Evolutionary conservation across 2,329 filamentous ascomycete genomes (phyloP).

Genomic region (Bipolaris sorokiniana): DNA sequence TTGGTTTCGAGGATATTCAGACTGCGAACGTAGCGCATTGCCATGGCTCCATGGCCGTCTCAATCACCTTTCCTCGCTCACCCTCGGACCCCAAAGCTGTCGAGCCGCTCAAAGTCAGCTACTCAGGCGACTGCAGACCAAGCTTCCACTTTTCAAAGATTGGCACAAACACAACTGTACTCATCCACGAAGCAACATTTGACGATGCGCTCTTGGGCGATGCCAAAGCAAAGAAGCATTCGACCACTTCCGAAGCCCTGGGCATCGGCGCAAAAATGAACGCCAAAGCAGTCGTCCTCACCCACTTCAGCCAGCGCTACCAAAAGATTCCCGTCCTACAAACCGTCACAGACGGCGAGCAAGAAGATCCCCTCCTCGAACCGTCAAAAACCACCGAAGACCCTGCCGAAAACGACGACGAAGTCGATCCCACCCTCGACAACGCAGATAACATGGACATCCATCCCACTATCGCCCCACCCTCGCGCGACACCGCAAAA

Average conservation of each 20-base stretch:
- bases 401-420: conserved; percentile 26
- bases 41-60: conserved; percentile 74
- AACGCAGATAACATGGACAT: conserved; percentile 34
- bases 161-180: conserved; percentile 76
- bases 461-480: conserved; percentile 12
- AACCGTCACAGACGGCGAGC: conserved; percentile 39
- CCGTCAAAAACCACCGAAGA: conserved; percentile 33
- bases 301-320: conserved; percentile 95
- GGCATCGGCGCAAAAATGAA: conserved; percentile 77
- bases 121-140: conserved; percentile 92
- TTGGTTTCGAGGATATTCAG: conserved; percentile 71
- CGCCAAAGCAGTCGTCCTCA: conserved; percentile 80
- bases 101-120: conserved; percentile 80
- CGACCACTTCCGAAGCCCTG: conserved; percentile 85
- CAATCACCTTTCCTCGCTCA: conserved; percentile 73
- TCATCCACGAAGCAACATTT: conserved; percentile 96
- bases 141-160: conserved; percentile 68
- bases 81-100: conserved; percentile 18
- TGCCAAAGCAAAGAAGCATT: conserved; percentile 87
- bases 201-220: conserved; percentile 81
- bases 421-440: conserved; percentile 27
- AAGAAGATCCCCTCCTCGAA: conserved; percentile 29
- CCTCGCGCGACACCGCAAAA: conserved; percentile 5
- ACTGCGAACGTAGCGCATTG: conserved; percentile 79
- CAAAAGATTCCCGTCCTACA: conserved; percentile 70